phyloP scores from a whole-genome alignment of 2,329 filamentous ascomycete genomes.

The Juglanconis sp. region DNA sequence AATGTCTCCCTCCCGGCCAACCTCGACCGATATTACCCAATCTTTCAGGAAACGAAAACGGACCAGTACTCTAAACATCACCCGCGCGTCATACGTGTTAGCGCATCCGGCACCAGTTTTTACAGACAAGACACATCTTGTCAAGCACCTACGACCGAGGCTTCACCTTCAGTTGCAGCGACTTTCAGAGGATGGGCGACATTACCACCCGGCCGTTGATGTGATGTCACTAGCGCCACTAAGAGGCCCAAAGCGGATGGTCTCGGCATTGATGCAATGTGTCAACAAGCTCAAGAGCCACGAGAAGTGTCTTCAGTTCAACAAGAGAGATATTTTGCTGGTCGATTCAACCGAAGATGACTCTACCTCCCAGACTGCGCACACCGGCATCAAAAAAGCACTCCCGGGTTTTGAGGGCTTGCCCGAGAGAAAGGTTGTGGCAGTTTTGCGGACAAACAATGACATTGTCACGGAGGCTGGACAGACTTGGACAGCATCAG shows the following conservation, averaged over 20 bases:
- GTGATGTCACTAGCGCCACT: constrained; percentile 10
- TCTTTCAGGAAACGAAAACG: neutral
- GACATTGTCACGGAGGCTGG: constrained; percentile 7
- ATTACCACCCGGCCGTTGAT: constrained; percentile 4
- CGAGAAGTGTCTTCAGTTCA: neutral
- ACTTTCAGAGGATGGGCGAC: neutral
- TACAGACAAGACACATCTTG: constrained; percentile 2
- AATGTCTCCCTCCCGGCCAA: neutral
- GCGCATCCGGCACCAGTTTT: constrained; percentile 10
- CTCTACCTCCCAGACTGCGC: neutral
- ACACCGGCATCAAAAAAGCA: neutral
- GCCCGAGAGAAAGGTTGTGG: neutral
- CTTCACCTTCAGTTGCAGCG: constrained; percentile 6
- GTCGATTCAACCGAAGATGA: neutral
- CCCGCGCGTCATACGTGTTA: neutral
- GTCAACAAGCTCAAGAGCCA: constrained; percentile 3
- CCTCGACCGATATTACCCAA: neutral
- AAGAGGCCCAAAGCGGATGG: constrained; percentile 8
- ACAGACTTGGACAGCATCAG: neutral
- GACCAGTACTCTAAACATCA: neutral
- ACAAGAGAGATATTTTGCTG: constrained; percentile 7
- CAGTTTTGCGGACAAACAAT: constrained; percentile 4
- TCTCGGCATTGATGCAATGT: constrained; percentile 3
- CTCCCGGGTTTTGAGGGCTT: constrained; percentile 1
- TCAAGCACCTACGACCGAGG: constrained; percentile 11